These are phyloP conservation scores for Capsicum rhomboideum DNA, from an alignment of 257 asterid genomes.

Conservation along the genomic window DNA sequence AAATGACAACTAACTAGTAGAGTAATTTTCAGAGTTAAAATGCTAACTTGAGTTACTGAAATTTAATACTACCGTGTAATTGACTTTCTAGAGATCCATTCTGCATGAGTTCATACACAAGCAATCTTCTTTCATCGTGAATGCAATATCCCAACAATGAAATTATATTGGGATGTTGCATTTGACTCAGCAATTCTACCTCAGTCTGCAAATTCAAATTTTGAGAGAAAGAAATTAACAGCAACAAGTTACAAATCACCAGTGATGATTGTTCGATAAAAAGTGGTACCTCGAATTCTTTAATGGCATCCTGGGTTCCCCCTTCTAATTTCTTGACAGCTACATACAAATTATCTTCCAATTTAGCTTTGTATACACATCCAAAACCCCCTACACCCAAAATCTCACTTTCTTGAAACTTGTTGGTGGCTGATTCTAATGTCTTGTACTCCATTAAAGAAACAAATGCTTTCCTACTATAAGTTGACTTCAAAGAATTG, in stretches of 20 bases:
- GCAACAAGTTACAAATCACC: neutral
- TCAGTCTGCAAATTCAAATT: constrained; percentile 48
- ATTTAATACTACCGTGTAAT: constrained; percentile 49
- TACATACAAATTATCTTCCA: constrained; percentile 35
- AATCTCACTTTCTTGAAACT: constrained; percentile 35
- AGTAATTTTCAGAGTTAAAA: neutral
- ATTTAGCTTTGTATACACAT: constrained; percentile 51
- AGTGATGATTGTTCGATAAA: neutral
- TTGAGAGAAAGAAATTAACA: neutral
- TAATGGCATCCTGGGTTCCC: constrained; percentile 29
- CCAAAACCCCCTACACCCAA: constrained; percentile 76
- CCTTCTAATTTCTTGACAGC: constrained; percentile 59
- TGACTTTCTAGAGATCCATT: constrained; percentile 67
- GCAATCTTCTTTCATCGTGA: constrained; percentile 52
- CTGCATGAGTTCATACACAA: constrained; percentile 58
- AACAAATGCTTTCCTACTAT: constrained; percentile 12
- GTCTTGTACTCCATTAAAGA: constrained; percentile 42
- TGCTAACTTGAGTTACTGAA: neutral
- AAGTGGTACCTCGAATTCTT: constrained; percentile 50
- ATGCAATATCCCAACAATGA: constrained; percentile 53
- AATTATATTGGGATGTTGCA: constrained; percentile 62
- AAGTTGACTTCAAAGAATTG: constrained; percentile 15
- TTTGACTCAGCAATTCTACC: constrained; percentile 51
- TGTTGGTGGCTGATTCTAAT: constrained; percentile 50
- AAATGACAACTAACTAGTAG: neutral